These are phyloP conservation scores for Candida sanyaensis DNA, from an alignment of 1,139 yeast genomes.

Conservation along the genomic window DNA sequence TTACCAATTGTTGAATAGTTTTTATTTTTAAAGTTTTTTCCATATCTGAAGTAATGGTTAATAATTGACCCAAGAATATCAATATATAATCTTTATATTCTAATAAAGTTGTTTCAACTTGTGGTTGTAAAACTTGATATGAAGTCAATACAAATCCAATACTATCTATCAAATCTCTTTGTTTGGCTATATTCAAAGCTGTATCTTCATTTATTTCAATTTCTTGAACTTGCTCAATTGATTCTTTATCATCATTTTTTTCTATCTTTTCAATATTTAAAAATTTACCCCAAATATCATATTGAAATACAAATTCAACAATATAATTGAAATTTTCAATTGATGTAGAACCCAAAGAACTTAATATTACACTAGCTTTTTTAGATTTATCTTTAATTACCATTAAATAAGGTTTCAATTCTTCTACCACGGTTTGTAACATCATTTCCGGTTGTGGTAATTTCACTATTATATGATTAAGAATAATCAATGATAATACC, in stretches of 20 bases:
- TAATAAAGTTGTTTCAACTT: slow-evolving; percentile 16
- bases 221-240: slow-evolving; percentile 17
- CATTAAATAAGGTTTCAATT: slow-evolving; percentile 56
- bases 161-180: slow-evolving; percentile 61
- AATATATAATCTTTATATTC: slow-evolving; percentile 65
- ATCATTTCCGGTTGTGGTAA: slow-evolving; percentile 32
- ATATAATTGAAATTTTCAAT: slow-evolving; percentile 47
- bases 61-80: slow-evolving; percentile 62
- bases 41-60: slow-evolving; percentile 63
- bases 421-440: slow-evolving; percentile 49
- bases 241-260: slow-evolving; percentile 8
- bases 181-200: slow-evolving; percentile 51
- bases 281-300: slow-evolving; percentile 41
- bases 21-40: slow-evolving; percentile 71
- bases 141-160: slow-evolving; percentile 53
- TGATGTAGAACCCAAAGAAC: slow-evolving; percentile 50
- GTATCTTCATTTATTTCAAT: slow-evolving; percentile 29
- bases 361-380: slow-evolving; percentile 61
- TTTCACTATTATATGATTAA: slow-evolving; percentile 41
- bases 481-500: slow-evolving; percentile 49
- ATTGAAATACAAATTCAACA: slow-evolving; percentile 34
- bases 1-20: slow-evolving; percentile 61
- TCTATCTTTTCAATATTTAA: slow-evolving; percentile 22
- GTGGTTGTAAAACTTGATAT: slow-evolving; percentile 24
- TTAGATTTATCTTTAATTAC: slow-evolving; percentile 55